These are phyloP conservation scores for Aureoboletus auriporus DNA, from an alignment of 768 basidiomycete species.

Conservation along the genomic window DNA sequence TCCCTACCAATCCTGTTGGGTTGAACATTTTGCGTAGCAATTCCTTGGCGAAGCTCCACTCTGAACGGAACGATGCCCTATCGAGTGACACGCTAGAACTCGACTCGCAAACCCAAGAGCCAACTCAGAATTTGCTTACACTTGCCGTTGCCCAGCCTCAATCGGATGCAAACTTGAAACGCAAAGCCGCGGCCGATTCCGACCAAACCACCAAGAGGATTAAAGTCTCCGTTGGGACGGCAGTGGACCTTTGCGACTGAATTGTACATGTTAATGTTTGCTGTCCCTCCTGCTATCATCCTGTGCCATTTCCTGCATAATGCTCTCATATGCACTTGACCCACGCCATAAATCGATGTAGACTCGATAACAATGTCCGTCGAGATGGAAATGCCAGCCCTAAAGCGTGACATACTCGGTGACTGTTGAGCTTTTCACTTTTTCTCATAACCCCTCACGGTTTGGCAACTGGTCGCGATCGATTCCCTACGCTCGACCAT, in stretches of 20 bases:
- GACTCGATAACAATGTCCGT: too few relatives aligned
- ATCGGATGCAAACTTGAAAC: slow-evolving; percentile 30
- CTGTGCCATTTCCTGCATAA: not conserved
- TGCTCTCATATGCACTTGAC: too few relatives aligned
- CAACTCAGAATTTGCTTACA: slow-evolving; percentile 29
- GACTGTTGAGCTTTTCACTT: not conserved
- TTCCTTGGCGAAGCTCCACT: not conserved
- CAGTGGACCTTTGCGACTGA: slow-evolving; percentile 73
- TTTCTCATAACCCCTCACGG: slow-evolving; percentile 37
- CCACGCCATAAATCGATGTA: too few relatives aligned
- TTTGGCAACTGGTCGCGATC: slow-evolving; percentile 43
- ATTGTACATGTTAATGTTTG: not conserved
- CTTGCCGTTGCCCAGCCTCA: slow-evolving; percentile 9
- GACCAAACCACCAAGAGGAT: slow-evolving; percentile 45
- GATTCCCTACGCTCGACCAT: slow-evolving; percentile 34
- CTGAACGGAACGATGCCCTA: not conserved
- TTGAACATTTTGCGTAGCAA: slow-evolving; percentile 4
- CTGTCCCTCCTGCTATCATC: not conserved
- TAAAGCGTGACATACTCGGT: slow-evolving; percentile 21
- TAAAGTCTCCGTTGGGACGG: slow-evolving; percentile 67
- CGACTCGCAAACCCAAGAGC: slow-evolving; percentile 40
- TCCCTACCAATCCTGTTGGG: not conserved
- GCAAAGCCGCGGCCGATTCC: slow-evolving; percentile 23
- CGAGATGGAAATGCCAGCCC: slow-evolving; percentile 29
- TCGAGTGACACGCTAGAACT: slow-evolving; percentile 6